Conservation (phyloP, 495 filamentous ascomycete genomes). For the Neurospora terricola region DNA sequence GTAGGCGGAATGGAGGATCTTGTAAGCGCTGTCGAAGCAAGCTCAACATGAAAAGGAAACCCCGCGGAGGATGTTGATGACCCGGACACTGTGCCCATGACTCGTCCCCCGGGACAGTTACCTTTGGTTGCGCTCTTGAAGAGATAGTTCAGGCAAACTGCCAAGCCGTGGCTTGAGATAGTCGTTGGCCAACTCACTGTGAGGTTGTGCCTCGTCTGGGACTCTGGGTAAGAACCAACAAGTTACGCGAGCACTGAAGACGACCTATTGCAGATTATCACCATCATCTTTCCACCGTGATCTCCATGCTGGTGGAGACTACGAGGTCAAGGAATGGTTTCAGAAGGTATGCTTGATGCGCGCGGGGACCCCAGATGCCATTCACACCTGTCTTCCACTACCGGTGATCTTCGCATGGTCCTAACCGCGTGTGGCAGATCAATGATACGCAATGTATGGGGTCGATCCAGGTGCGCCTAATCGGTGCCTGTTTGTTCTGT, state of each 20-base stretch:
- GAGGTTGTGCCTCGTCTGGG: background rate
- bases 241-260: background rate
- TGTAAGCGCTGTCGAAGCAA: conserved; percentile 32
- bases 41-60: background rate
- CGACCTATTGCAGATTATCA: background rate
- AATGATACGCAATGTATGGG: background rate
- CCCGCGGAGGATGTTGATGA: background rate
- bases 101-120: background rate
- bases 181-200: background rate
- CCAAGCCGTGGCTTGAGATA: background rate
- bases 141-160: background rate
- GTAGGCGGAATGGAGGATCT: conserved; percentile 45
- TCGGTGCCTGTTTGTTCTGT: background rate
- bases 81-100: background rate
- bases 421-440: background rate
- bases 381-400: background rate
- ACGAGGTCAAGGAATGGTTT: background rate
- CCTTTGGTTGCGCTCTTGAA: background rate
- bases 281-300: background rate
- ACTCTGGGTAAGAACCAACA: background rate
- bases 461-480: background rate
- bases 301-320: background rate
- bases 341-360: background rate
- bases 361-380: background rate
- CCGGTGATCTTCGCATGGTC: background rate